Base-by-base conservation (phyloP, 805 yeast species). In the Spathaspora boniae region DNA sequence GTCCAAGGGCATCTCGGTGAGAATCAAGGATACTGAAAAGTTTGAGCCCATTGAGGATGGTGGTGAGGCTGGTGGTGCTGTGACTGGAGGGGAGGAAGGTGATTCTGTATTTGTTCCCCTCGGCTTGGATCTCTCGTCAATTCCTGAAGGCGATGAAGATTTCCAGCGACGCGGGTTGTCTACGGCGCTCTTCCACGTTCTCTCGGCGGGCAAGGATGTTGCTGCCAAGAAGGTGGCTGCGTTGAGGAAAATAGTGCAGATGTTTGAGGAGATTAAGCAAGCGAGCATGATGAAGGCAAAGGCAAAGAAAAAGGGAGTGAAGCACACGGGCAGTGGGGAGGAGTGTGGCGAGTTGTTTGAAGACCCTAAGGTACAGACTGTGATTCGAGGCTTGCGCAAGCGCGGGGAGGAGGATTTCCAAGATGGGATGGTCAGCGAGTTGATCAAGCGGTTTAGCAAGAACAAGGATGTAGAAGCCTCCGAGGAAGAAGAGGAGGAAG, bases 141-240 rank as follows among this genome's bases (percentile, higher is more conserved):
- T n/a, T n/a, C n/a, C n/a, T n/a, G n/a, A n/a, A n/a, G n/a, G n/a
- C n/a, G n/a, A n/a, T n/a, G n/a, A n/a, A n/a, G n/a, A n/a, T n/a
- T n/a, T n/a, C n/a, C n/a, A n/a, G n/a, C n/a, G 27, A 11, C 36
- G 37, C 5, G 42, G 38, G 2, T 28, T 38, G 20, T 16, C 33
- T 5, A 25, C 34, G 12, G 26, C 28, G 4, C 26, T 38, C 31
- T 38, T 37, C 38, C 37, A 38, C 23, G 32, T 34, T 26, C 23
- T 38, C 17, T 20, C 29, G 26, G 28, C 29, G 16, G 30, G 42
- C 15, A 38, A 38, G 19, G 31, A 38, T 19, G 14, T 29, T 9
- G 32, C 38, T 16, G 5, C 31, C 16, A 38, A 33, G 8, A 38
- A 38, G 20, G 31, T 38, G 29, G 22, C 28, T 7, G 26, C 23